Conservation (phyloP, 129 eudicot genomes). For the Flaveria brownii region DNA sequence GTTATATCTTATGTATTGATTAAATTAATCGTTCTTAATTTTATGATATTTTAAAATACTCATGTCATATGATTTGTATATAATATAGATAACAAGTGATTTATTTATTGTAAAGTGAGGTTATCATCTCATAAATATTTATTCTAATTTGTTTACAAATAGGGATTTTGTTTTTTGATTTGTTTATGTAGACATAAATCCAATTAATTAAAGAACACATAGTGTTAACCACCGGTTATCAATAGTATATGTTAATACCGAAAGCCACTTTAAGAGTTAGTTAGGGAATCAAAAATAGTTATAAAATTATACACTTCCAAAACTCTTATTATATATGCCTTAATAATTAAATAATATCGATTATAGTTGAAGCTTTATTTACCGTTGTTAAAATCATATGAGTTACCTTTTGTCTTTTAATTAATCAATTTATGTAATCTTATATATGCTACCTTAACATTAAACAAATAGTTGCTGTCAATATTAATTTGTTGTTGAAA, state of each 20-base stretch:
- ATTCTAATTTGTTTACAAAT: background rate
- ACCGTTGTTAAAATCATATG: background rate
- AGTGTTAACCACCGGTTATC: background rate
- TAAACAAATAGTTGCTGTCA: background rate
- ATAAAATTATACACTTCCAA: slow-evolving; percentile 2
- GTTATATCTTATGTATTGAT: no score
- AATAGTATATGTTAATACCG: background rate
- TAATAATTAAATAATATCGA: background rate
- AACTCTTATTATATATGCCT: background rate
- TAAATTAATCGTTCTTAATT: no score
- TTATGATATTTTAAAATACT: no score
- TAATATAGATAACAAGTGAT: background rate
- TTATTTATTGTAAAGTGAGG: background rate
- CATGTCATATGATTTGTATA: no score
- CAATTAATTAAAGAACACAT: background rate
- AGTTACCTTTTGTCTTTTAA: background rate
- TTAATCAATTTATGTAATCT: background rate
- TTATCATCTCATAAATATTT: background rate
- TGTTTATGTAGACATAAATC: background rate
- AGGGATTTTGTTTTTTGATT: background rate
- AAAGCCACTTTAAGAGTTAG: slow-evolving; percentile 11
- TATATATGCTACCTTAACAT: background rate
- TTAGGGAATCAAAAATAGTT: slow-evolving; percentile 29
- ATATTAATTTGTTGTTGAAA: slow-evolving; percentile 14
- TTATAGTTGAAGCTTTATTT: background rate